phyloP scores from a whole-genome alignment of 225 moss, liverwort and hornwort genomes.

The Polytrichum formosum region DNA sequence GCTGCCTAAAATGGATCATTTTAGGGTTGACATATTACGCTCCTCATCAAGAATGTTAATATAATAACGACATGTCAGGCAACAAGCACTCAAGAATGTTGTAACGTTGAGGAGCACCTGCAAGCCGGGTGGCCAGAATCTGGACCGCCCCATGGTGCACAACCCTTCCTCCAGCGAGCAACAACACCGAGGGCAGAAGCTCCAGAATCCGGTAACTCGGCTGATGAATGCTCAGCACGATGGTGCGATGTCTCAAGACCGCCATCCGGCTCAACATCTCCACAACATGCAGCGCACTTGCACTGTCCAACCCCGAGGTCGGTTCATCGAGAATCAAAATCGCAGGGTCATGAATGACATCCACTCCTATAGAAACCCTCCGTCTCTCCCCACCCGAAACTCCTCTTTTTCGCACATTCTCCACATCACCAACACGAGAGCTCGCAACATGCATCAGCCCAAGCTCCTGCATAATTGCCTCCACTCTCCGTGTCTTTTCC shows the following conservation, averaged over 20 bases:
- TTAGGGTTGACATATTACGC: too few relatives aligned
- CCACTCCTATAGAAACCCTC: conserved; percentile 53
- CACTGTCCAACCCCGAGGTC: conserved; percentile 53
- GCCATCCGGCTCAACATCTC: conserved; percentile 43
- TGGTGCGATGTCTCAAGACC: conserved; percentile 27
- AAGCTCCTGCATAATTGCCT: conserved; percentile 35
- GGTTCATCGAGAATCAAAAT: conserved; percentile 53
- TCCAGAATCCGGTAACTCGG: conserved; percentile 50
- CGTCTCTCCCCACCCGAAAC: conserved; percentile 60
- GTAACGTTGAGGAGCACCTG: neutral
- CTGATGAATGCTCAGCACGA: conserved; percentile 61
- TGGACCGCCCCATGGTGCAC: conserved; percentile 51
- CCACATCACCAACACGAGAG: conserved; percentile 47
- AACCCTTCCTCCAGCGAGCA: conserved; percentile 48
- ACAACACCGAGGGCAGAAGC: conserved; percentile 35
- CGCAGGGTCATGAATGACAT: conserved; percentile 57
- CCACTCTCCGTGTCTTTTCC: conserved; percentile 32
- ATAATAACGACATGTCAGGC: too few relatives aligned
- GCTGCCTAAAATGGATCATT: too few relatives aligned
- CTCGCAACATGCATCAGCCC: conserved; percentile 32
- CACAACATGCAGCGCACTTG: conserved; percentile 47
- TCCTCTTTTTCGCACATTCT: conserved; percentile 32
- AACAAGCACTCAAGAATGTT: too few relatives aligned
- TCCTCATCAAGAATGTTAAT: too few relatives aligned
- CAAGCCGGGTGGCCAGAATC: conserved; percentile 29